Conservation (phyloP, 352 stramenopile species). For the Globisporangium cederbergense region DNA sequence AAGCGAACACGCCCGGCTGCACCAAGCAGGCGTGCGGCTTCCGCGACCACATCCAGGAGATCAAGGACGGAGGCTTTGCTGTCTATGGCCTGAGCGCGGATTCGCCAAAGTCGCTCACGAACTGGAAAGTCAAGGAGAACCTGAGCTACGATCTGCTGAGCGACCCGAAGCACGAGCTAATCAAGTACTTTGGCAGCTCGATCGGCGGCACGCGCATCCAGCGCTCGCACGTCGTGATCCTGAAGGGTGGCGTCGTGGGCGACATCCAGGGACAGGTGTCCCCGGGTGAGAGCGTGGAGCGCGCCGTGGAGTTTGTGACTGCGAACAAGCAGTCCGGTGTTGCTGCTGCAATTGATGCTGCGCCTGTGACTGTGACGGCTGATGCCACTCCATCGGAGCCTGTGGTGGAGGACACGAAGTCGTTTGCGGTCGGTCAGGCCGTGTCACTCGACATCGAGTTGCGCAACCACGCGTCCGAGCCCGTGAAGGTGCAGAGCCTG, state of each 20-base stretch:
- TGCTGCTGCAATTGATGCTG: neutral
- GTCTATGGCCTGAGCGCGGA: slow-evolving; percentile 83
- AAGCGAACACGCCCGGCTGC: slow-evolving; percentile 83
- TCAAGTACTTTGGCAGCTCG: slow-evolving; percentile 86
- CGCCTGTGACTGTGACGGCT: neutral
- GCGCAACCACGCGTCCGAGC: slow-evolving; percentile 54
- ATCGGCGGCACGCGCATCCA: slow-evolving; percentile 74
- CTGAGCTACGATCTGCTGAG: slow-evolving; percentile 81
- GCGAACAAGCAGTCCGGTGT: slow-evolving; percentile 31
- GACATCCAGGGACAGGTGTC: slow-evolving; percentile 81
- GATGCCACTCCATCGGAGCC: neutral
- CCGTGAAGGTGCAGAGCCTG: slow-evolving; percentile 63
- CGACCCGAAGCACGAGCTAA: slow-evolving; percentile 78
- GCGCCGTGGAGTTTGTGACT: slow-evolving; percentile 68
- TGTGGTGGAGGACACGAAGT: slow-evolving; percentile 3
- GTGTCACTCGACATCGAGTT: slow-evolving; percentile 64
- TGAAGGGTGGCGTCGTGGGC: slow-evolving; percentile 73
- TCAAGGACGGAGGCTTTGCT: slow-evolving; percentile 72
- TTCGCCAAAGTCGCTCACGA: slow-evolving; percentile 62
- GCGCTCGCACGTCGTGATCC: slow-evolving; percentile 81
- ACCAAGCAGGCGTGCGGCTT: slow-evolving; percentile 88
- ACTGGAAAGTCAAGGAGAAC: slow-evolving; percentile 79
- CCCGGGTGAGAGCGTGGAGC: slow-evolving; percentile 67
- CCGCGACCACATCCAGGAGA: slow-evolving; percentile 79
- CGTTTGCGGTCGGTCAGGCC: slow-evolving; percentile 42